Percentiles rank a stretch among this genome's conserved stretches.
Evolutionary conservation across 1,284 basidiomycete species (phyloP).

Genomic region (Apiotrichum veenhuisii): DNA sequence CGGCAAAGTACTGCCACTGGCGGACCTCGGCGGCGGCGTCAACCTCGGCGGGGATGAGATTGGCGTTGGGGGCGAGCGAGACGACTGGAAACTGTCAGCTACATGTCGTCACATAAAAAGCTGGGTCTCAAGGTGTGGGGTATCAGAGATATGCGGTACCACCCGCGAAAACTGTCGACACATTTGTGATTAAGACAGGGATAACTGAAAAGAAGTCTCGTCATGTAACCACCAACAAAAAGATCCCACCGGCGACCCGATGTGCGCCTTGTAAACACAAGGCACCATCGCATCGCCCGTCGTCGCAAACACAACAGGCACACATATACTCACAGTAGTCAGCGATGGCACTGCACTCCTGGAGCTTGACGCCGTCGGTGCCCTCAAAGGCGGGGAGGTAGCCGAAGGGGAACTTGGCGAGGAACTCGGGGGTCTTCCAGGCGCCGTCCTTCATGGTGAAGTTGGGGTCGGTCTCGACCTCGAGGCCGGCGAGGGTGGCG

Average conservation of each 20-base stretch:
- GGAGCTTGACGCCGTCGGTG: conserved; percentile 70
- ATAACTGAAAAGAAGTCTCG: conserved; percentile 56
- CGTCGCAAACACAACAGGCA: not conserved
- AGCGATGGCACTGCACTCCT: conserved; percentile 76
- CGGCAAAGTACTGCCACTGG: conserved; percentile 64
- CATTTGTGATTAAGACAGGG: conserved; percentile 60
- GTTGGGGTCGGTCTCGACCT: conserved; percentile 63
- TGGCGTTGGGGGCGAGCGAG: conserved; percentile 62
- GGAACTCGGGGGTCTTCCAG: conserved; percentile 71
- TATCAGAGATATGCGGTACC: conserved; percentile 52
- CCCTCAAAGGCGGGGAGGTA: conserved; percentile 81
- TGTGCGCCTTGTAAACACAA: no score
- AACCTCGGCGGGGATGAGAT: conserved; percentile 58
- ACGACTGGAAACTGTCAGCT: conserved; percentile 59
- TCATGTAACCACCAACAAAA: conserved; percentile 36
- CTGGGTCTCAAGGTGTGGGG: not conserved
- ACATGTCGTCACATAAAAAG: not conserved
- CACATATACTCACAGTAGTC: conserved; percentile 71
- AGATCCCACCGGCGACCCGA: no score
- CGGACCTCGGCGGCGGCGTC: conserved; percentile 62
- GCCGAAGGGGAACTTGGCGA: conserved; percentile 73
- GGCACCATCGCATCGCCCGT: no score
- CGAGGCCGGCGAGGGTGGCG: conserved; percentile 67
- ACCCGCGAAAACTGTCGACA: conserved; percentile 60
- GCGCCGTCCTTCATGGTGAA: conserved; percentile 53